A percentile compares a stretch with the other conserved stretches of the same genome.
Conservation (phyloP, 2,329 filamentous ascomycete genomes). For the Chrysoporthe cubensis region DNA sequence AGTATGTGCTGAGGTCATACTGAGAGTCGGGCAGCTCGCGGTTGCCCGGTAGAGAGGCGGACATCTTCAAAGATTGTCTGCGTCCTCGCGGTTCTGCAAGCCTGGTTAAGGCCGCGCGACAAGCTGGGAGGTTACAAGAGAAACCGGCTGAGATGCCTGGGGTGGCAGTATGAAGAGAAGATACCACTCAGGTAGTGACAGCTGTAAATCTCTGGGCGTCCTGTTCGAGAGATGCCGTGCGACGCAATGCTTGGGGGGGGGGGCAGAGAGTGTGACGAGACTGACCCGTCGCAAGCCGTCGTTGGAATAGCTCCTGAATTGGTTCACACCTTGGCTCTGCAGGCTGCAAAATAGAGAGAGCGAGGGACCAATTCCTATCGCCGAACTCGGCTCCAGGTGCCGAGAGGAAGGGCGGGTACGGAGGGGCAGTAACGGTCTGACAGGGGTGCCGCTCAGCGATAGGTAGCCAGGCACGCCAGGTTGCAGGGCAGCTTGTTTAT, state of each 20-base stretch:
- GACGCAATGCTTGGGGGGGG: neutral
- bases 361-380: neutral
- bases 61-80: conserved; percentile 51
- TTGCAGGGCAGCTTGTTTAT: conserved; percentile 18
- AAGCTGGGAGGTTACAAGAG: neutral
- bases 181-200: no score
- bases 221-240: conserved; percentile 8
- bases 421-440: neutral
- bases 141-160: no score
- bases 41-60: conserved; percentile 65
- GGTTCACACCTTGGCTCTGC: neutral
- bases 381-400: conserved; percentile 26
- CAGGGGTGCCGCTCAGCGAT: conserved; percentile 11
- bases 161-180: no score
- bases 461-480: conserved; percentile 24
- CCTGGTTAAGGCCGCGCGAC: neutral
- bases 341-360: neutral
- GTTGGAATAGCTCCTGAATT: neutral
- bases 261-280: conserved; percentile 6
- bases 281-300: conserved; percentile 26
- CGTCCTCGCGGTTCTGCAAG: neutral
- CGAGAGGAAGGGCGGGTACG: neutral
- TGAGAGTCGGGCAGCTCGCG: conserved; percentile 89
- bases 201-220: no score
- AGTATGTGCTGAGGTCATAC: conserved; percentile 92